Conservation (phyloP, 2,329 filamentous ascomycete species). For the Phyllosticta citribraziliensis region DNA sequence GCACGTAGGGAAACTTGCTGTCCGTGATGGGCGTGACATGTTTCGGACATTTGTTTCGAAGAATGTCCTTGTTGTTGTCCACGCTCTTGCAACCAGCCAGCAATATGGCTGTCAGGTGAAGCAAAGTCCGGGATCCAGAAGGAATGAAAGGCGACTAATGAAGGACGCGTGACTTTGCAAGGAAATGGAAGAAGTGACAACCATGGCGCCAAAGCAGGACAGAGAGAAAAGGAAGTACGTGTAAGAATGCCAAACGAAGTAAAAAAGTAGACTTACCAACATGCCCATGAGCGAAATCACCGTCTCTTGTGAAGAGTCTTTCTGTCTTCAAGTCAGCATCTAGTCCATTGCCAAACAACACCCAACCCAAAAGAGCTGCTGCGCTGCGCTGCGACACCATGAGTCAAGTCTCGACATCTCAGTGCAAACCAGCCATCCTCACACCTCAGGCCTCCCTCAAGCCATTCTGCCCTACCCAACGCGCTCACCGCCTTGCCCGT, state of each 20-base stretch:
- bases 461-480: not conserved
- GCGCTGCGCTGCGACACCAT: not conserved
- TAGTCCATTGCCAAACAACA: too few species aligned
- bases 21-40: too few species aligned
- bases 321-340: constrained; percentile 26
- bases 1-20: too few species aligned
- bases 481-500: not conserved
- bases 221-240: not conserved
- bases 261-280: constrained; percentile 41
- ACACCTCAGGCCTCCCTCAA: not conserved
- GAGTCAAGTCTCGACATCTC: not conserved
- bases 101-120: too few species aligned
- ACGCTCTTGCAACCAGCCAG: too few species aligned
- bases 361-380: not conserved
- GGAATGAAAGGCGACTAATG: too few species aligned
- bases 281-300: constrained; percentile 83
- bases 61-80: too few species aligned
- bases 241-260: not conserved
- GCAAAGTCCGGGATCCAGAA: too few species aligned
- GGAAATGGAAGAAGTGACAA: too few species aligned
- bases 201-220: too few species aligned
- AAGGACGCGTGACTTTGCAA: too few species aligned
- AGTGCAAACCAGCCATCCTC: not conserved
- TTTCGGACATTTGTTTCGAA: too few species aligned
- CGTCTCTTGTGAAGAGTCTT: constrained; percentile 93